Base-by-base conservation (phyloP, 2,329 filamentous ascomycete species). In the Macroventuria anomochaeta region DNA sequence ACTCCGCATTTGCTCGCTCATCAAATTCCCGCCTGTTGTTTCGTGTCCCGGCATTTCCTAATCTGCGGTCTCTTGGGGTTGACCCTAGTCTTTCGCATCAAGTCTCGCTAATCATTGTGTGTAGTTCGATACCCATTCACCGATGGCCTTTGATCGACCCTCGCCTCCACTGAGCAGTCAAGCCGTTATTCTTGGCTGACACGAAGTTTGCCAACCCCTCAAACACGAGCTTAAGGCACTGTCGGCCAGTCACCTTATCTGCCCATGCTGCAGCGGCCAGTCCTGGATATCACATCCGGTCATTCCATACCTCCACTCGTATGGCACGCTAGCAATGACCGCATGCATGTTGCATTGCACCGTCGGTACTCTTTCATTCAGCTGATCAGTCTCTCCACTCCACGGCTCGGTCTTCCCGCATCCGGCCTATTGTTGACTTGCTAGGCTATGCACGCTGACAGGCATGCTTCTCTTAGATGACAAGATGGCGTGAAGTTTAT, bases 181-280 rank as follows among this genome's bases (percentile, higher is more conserved):
- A 65, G 55, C 58, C 61, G 57, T 61, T 56, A 34, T 55, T 53
- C 67, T 68, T 70, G 65, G 68, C 64, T 71, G 64, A 69, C 68
- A 70, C 69, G 57, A 57, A 59, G 46, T 55, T 55, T 69, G 56
- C 63, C 65, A 60, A 64, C 51, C 67, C 67, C 55, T 65, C 65
- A 43, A 57, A 55, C 53, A 58, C 62, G 53, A 63, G 63, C 55
- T 65, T 53, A 63, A 72, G 64, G 61, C 71, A 72, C 73, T 66
- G 61, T 67, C 64, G 62, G 60, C 77, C 77, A 80, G 78, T 80
- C 76, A 79, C 75, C 76, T 79, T 79, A 79, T 79, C 77, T 69
- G 58, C 62, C 57, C 57, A 61, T 65, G 62, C 73, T 79, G 77
- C 76, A 77, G 66, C 67, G 61, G 60, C 63, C 65, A 57, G 62